phyloP scores from a whole-genome alignment of 2,329 filamentous ascomycete species.

The Aspergillus aculeatus region DNA sequence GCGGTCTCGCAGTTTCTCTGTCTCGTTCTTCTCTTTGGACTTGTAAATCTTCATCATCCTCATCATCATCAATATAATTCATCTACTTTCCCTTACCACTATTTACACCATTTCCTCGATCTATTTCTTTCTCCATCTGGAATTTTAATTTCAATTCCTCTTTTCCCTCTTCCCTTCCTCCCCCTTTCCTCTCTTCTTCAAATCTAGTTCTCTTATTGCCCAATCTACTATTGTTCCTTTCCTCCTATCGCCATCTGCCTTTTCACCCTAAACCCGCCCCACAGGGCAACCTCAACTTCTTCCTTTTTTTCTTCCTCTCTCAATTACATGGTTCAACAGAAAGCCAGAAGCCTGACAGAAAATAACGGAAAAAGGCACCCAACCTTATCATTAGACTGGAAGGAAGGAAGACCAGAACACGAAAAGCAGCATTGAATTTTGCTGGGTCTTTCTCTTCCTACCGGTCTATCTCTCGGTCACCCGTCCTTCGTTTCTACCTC shows the following conservation, averaged over 20 bases:
- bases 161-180: conserved; percentile 1
- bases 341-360: background rate
- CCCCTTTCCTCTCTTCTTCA: conserved; percentile 4
- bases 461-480: background rate
- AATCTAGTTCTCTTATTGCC: background rate
- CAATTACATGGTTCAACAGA: background rate
- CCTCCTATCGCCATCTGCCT: background rate
- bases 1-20: background rate
- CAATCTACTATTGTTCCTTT: background rate
- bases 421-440: background rate
- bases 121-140: background rate
- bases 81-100: background rate
- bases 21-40: background rate
- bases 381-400: background rate
- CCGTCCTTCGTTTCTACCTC: background rate
- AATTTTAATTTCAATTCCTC: background rate
- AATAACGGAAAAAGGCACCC: background rate
- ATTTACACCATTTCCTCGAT: background rate
- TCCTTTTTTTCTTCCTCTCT: background rate
- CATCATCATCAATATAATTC: background rate
- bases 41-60: background rate
- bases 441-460: background rate
- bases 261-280: background rate
- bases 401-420: background rate
- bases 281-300: background rate